These are phyloP conservation scores for Golubevia pallescens DNA, from an alignment of 1,284 basidiomycete species.

Conservation along the genomic window DNA sequence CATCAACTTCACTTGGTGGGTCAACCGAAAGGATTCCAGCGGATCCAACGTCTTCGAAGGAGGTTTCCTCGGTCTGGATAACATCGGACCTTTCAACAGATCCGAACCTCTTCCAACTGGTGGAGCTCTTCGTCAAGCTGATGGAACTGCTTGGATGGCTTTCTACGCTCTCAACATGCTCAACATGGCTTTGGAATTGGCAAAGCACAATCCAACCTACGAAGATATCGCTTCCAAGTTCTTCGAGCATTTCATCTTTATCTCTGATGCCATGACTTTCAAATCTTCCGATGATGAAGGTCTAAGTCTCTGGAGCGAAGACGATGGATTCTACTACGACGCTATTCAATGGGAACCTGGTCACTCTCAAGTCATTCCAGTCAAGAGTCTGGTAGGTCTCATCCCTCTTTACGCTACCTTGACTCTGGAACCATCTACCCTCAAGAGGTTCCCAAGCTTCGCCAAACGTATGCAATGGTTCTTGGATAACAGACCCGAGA, in stretches of 20 bases:
- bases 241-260: constrained; percentile 73
- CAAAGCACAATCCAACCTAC: constrained; percentile 95
- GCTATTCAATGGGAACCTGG: constrained; percentile 88
- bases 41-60: constrained; percentile 98
- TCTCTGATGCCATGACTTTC: constrained; percentile 83
- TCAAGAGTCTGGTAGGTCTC: constrained; percentile 89
- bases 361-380: constrained; percentile 80
- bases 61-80: constrained; percentile 95
- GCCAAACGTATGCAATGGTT: constrained; percentile 99
- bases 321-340: constrained; percentile 98
- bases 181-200: constrained; percentile 94
- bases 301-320: constrained; percentile 87
- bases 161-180: constrained; percentile 98
- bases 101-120: constrained; percentile 95
- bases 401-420: constrained; percentile 94
- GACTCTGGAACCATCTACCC: constrained; percentile 84
- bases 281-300: constrained; percentile 71
- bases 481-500: constrained; percentile 85
- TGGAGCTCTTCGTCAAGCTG: constrained; percentile 87
- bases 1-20: constrained; percentile 99
- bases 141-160: constrained; percentile 99
- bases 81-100: constrained; percentile 97
- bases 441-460: constrained; percentile 93
- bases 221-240: constrained; percentile 99
- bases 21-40: constrained; percentile 92